A percentile compares a stretch with the other conserved stretches of the same genome.
Evolutionary conservation across 352 stramenopile species (phyloP).

Genomic region (Pythium monospermum): DNA sequence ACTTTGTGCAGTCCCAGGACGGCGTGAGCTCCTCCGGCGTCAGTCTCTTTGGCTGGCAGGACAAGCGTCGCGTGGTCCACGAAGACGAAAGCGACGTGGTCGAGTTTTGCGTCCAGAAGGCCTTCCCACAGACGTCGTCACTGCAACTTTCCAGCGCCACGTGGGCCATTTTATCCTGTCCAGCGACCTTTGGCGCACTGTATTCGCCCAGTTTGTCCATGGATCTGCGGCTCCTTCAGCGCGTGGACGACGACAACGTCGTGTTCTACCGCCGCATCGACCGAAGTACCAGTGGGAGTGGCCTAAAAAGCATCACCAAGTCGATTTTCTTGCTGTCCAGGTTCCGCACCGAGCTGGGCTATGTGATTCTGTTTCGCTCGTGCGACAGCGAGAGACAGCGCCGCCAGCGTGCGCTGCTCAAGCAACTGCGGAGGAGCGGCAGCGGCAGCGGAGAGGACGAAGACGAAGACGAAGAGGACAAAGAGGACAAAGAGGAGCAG

Average conservation of each 20-base stretch:
- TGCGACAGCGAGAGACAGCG: constrained; percentile 24
- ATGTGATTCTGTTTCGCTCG: constrained; percentile 42
- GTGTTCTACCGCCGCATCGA: constrained; percentile 47
- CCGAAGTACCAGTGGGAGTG: constrained; percentile 9
- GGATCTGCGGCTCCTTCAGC: constrained; percentile 39
- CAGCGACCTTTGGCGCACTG: constrained; percentile 24
- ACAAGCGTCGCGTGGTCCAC: constrained; percentile 31
- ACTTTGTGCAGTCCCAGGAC: constrained; percentile 37
- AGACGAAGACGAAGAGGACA: too few species aligned
- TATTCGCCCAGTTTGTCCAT: constrained; percentile 41
- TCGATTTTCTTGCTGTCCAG: constrained; percentile 44
- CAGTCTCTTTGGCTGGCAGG: constrained; percentile 48
- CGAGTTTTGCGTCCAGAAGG: constrained; percentile 55
- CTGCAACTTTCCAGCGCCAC: constrained; percentile 25
- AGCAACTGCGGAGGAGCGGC: too few species aligned
- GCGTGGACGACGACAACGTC: constrained; percentile 59
- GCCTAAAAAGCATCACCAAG: constrained; percentile 28
- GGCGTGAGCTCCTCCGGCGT: constrained; percentile 40
- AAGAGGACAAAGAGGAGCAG: background rate
- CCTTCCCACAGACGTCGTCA: constrained; percentile 29
- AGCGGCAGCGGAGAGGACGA: too few species aligned
- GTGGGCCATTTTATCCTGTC: constrained; percentile 36
- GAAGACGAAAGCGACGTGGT: too few species aligned
- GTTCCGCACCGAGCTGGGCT: constrained; percentile 32
- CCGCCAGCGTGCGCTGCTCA: constrained; percentile 9